These are phyloP conservation scores for Trypanosoma theileri DNA, from an alignment of 208 protist genomes.

Conservation along the genomic window DNA sequence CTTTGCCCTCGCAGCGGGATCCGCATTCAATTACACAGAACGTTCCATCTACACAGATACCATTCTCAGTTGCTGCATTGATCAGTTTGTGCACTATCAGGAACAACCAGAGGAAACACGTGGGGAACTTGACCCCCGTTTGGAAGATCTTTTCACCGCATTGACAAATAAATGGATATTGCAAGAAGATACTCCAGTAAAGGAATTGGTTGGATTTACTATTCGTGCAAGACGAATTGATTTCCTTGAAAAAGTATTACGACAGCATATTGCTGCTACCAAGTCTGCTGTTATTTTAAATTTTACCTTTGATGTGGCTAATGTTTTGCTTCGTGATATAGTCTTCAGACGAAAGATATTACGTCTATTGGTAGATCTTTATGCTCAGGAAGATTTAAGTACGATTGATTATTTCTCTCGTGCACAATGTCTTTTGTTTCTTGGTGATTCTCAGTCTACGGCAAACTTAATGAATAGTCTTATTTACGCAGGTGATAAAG, in stretches of 20 bases:
- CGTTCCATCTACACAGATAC: constrained; percentile 86
- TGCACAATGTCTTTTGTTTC: constrained; percentile 94
- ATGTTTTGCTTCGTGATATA: constrained; percentile 83
- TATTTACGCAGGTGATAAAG: constrained; percentile 52
- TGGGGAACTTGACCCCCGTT: constrained; percentile 64
- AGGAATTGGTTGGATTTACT: constrained; percentile 90
- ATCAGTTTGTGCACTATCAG: constrained; percentile 91
- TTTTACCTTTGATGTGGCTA: constrained; percentile 89
- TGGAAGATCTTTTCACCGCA: constrained; percentile 79
- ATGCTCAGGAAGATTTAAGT: constrained; percentile 53
- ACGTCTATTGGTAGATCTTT: constrained; percentile 83
- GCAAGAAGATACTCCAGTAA: constrained; percentile 70
- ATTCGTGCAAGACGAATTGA: constrained; percentile 83
- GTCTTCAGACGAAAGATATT: constrained; percentile 87
- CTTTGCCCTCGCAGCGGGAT: constrained; percentile 95
- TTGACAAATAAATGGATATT: constrained; percentile 80
- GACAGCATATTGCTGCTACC: constrained; percentile 54
- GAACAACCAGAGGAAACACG: constrained; percentile 38
- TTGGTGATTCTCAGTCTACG: constrained; percentile 88
- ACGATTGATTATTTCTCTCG: constrained; percentile 91
- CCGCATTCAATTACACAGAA: constrained; percentile 91
- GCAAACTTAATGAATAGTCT: constrained; percentile 81
- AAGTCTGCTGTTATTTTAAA: constrained; percentile 87
- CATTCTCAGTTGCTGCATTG: constrained; percentile 94
- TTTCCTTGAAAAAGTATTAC: constrained; percentile 83